Evolutionary conservation across 208 protist species (phyloP), one percentile per base, ranked within the genome.

Genomic region (Zelonia costaricensis): DNA sequence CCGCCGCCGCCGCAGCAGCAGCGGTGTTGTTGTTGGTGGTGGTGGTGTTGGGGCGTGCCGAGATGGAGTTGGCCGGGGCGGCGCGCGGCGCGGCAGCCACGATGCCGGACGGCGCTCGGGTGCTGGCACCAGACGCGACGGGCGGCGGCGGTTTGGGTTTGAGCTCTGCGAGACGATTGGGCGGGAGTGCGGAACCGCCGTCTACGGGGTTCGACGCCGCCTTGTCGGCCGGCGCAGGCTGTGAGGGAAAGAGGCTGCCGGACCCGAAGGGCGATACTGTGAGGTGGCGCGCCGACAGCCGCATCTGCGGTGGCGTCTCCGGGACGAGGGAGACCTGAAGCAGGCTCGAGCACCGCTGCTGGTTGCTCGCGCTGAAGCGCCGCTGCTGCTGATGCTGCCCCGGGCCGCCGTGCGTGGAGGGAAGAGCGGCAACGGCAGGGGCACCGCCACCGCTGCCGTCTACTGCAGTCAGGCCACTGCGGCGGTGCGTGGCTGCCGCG

Each of bases 331-430:
- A 18, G 0, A 30, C 31, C 42, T 15, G 16, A 27, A 22, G 7
- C 12, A 20, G 36, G 13, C 31, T 46, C 4, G 16, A 16, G n/a
- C n/a, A 18, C 6, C 9, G 55, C 5, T 0, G 16, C 31, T 2
- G 42, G 18, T n/a, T 22, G 42, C 42, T 18, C 5, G 20, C 18
- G 28, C 55, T 61, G 16, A 46, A 23, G n/a, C n/a, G 55, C 20
- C 55, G 55, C 42, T 48, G 55, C 42, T 42, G 36, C 15, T 42
- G n/a, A n/a, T n/a, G n/a, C n/a, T n/a, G n/a, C n/a, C n/a, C n/a
- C n/a, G n/a, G n/a, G n/a, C n/a, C n/a, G n/a, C n/a, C n/a, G n/a
- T n/a, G n/a, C n/a, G n/a, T n/a, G n/a, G n/a, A n/a, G n/a, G n/a
- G n/a, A n/a, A n/a, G n/a, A n/a, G n/a, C n/a, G n/a, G n/a, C n/a